Evolutionary conservation across 2,329 filamentous ascomycete species (phyloP), one percentile per base, ranked within the genome.

Genomic region (Chaetomium olivaceum): DNA sequence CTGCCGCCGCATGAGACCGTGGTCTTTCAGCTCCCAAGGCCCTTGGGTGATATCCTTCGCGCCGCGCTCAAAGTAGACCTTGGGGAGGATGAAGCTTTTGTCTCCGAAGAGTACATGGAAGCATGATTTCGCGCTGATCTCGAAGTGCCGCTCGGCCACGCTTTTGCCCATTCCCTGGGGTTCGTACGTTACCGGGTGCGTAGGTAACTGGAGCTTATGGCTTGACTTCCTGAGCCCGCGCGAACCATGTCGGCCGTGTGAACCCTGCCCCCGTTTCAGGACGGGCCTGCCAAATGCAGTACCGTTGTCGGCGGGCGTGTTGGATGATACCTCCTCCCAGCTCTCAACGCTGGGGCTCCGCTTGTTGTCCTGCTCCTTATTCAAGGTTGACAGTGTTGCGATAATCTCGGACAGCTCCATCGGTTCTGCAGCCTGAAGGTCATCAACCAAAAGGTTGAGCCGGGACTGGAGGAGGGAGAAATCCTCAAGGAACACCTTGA

Each of bases 101-200:
- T 99, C 95, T 46, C 95, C 95, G 77, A 98, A 99, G 60, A 99
- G 85, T 19, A 98, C 91, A 74, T 98, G 94, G 77, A 98, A 99
- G 65, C 97, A 88, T 0, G 92, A 92, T 77, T 99, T 98, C 56
- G 95, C 90, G 68, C 92, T 96, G 67, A 98, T 89, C 70, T 96
- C 91, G 76, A 96, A 97, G 70, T 92, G 86, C 67, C 91, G 87
- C 76, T 96, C 91, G 0, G 91, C 87, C 8, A 89, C 89, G 70
- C 90, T 85, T 69, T 86, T 83, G 61, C 89, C 87, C 86, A 96
- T 93, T 61, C 89, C 91, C 67, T 90, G 86, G 1, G 95, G 95
- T 65, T 92, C 89, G 75, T 94, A 97, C 12, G 91, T 81, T 2
- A 97, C 90, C 2, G 94, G 89, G 61, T 92, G 89, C 1, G 87